Base-by-base conservation (phyloP, 1,284 basidiomycete genomes). In the Farysia itapuensis region DNA sequence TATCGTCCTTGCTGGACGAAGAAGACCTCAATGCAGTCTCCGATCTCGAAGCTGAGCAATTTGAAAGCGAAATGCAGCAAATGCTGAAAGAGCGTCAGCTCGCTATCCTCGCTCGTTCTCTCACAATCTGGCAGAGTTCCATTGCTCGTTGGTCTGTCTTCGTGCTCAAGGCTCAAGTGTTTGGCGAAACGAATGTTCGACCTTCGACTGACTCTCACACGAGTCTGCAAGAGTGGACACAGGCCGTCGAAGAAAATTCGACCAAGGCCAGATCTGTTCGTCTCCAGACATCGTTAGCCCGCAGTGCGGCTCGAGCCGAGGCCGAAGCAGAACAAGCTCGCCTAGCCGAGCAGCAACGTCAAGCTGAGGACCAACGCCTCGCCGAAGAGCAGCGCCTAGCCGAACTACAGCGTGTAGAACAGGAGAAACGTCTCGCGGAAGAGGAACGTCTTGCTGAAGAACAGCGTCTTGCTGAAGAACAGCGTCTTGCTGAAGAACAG, bases 131-230 rank as follows among this genome's bases (percentile, higher is more conserved):
- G 39, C 40, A 54, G 2, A 20, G 34, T 5, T 48, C 45, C 9
- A 48, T 59, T 18, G 54, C 50, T 4, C 4, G 3, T 3, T 64
- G 54, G 51, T 41, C 30, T n/a, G 5, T 46, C 3, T n/a, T n/a
- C n/a, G n/a, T n/a, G n/a, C n/a, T n/a, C n/a, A n/a, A n/a, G n/a
- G n/a, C n/a, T n/a, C n/a, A n/a, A n/a, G n/a, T n/a, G n/a, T n/a
- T n/a, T n/a, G n/a, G n/a, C n/a, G n/a, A n/a, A n/a, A n/a, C n/a
- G n/a, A n/a, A n/a, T n/a, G n/a, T n/a, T n/a, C n/a, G n/a, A n/a
- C n/a, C n/a, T n/a, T n/a, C n/a, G n/a, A n/a, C n/a, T n/a, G n/a
- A n/a, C n/a, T n/a, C n/a, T n/a, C n/a, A n/a, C n/a, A n/a, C n/a
- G n/a, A n/a, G n/a, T n/a, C n/a, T n/a, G n/a, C n/a, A n/a, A n/a